Conservation (phyloP, 192 early-diverging fungal species). For the Lobosporangium transversale region DNA sequence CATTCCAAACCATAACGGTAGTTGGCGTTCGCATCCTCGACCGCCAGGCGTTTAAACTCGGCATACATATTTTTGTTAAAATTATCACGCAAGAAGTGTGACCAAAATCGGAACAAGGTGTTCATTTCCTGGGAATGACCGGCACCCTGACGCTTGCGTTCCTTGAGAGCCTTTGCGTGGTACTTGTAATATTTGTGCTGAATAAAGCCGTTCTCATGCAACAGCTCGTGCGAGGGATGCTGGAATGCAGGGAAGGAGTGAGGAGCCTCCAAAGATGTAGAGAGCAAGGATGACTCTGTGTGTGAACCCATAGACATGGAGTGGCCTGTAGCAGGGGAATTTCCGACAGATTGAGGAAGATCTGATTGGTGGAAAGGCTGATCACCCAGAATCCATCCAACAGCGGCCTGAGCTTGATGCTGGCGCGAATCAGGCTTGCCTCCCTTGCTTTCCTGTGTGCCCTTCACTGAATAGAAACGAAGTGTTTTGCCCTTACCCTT, state of each 20-base stretch:
- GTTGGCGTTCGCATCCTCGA: conserved; percentile 86
- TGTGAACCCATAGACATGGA: conserved; percentile 43
- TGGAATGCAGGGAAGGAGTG: conserved; percentile 72
- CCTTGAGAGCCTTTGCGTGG: conserved; percentile 90
- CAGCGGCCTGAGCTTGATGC: conserved; percentile 72
- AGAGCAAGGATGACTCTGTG: conserved; percentile 40
- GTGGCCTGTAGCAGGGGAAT: conserved; percentile 43
- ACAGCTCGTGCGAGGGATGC: conserved; percentile 92
- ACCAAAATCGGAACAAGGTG: conserved; percentile 98
- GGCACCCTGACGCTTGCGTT: conserved; percentile 89
- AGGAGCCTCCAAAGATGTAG: conserved; percentile 62
- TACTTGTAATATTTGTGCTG: conserved; percentile 98
- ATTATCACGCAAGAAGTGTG: conserved; percentile 95
- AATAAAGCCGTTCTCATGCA: conserved; percentile 97
- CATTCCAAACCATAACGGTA: conserved; percentile 98
- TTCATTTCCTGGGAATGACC: conserved; percentile 98
- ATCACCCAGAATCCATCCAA: conserved; percentile 81
- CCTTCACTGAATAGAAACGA: conserved; percentile 66
- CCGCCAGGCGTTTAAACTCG: conserved; percentile 90
- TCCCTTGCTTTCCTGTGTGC: conserved; percentile 37
- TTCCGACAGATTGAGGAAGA: conserved; percentile 42
- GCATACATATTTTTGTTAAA: conserved; percentile 94
- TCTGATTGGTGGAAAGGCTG: conserved; percentile 64
- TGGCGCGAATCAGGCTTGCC: conserved; percentile 69
- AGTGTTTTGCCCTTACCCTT: conserved; percentile 55